These are phyloP conservation scores for Silene uniflora DNA, from an alignment of 148 eudicot genomes.

Conservation along the genomic window DNA sequence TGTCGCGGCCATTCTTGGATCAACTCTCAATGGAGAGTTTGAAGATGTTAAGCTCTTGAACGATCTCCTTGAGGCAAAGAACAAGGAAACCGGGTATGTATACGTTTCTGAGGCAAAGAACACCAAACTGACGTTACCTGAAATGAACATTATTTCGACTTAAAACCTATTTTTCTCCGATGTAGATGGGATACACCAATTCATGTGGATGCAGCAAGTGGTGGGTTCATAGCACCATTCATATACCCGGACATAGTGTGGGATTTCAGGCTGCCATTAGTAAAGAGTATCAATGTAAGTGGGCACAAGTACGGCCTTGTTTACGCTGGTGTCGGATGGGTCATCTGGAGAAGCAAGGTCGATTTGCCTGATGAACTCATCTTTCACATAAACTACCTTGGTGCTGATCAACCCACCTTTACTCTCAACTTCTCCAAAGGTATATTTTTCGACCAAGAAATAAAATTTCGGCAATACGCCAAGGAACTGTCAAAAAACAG, in stretches of 20 bases:
- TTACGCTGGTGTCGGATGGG: constrained; percentile 78
- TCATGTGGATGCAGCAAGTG: constrained; percentile 85
- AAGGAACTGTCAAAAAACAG: too few relatives aligned
- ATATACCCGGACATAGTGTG: constrained; percentile 67
- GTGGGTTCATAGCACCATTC: constrained; percentile 79
- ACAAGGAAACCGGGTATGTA: constrained; percentile 57
- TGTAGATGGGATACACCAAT: constrained; percentile 80
- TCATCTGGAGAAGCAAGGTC: constrained; percentile 63
- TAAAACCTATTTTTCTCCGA: neutral
- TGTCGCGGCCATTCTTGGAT: constrained; percentile 67
- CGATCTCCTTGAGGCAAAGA: constrained; percentile 55
- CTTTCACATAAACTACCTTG: constrained; percentile 76
- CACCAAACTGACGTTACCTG: neutral
- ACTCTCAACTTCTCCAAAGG: constrained; percentile 84
- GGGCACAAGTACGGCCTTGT: constrained; percentile 79
- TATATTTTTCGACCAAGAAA: neutral
- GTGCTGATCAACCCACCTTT: constrained; percentile 81
- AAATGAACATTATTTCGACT: neutral
- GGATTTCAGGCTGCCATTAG: constrained; percentile 64
- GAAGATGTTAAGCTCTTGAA: constrained; percentile 63
- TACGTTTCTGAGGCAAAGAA: neutral
- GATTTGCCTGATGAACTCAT: constrained; percentile 83
- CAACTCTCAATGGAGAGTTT: constrained; percentile 70
- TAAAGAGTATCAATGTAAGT: constrained; percentile 75
- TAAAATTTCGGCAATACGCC: too few relatives aligned